phyloP scores from a whole-genome alignment of 164 flowering plant species.

The Aristolochia fimbriata region DNA sequence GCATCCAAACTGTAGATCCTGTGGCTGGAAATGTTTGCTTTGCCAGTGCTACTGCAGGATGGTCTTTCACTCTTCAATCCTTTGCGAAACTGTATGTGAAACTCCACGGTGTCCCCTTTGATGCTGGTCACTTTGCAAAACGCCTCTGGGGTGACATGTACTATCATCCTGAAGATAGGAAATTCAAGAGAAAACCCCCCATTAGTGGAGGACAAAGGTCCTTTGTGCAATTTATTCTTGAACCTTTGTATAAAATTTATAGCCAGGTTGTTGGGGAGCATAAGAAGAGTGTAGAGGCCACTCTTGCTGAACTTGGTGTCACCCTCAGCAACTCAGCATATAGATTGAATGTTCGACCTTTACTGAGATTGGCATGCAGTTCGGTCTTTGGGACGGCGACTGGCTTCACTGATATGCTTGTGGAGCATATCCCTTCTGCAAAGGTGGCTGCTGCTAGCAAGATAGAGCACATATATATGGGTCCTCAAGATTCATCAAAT shows the following conservation, averaged over 20 bases:
- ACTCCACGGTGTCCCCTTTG: constrained; percentile 87
- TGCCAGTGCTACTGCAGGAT: constrained; percentile 95
- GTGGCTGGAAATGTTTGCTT: constrained; percentile 94
- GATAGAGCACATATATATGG: constrained; percentile 85
- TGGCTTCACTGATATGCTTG: constrained; percentile 98
- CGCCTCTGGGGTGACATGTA: constrained; percentile 96
- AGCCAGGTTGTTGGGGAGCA: constrained; percentile 99
- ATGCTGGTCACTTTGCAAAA: constrained; percentile 80
- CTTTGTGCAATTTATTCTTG: constrained; percentile 91
- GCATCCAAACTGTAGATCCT: constrained; percentile 72
- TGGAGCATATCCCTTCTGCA: constrained; percentile 89
- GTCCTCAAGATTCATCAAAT: constrained; percentile 60
- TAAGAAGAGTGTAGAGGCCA: constrained; percentile 90
- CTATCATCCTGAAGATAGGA: constrained; percentile 64
- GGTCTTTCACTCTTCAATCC: constrained; percentile 94
- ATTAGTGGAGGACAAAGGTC: constrained; percentile 80
- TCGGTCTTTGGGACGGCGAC: constrained; percentile 93
- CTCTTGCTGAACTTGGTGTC: constrained; percentile 92
- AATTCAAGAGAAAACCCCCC: constrained; percentile 68
- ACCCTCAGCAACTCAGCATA: constrained; percentile 89
- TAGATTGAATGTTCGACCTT: constrained; percentile 80
- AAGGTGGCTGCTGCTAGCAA: constrained; percentile 69
- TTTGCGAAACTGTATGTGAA: constrained; percentile 93
- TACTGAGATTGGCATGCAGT: constrained; percentile 92
- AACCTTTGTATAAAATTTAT: constrained; percentile 91